Evolutionary conservation across 495 filamentous ascomycete species (phyloP).

Genomic region (Coniosporium apollinis): DNA sequence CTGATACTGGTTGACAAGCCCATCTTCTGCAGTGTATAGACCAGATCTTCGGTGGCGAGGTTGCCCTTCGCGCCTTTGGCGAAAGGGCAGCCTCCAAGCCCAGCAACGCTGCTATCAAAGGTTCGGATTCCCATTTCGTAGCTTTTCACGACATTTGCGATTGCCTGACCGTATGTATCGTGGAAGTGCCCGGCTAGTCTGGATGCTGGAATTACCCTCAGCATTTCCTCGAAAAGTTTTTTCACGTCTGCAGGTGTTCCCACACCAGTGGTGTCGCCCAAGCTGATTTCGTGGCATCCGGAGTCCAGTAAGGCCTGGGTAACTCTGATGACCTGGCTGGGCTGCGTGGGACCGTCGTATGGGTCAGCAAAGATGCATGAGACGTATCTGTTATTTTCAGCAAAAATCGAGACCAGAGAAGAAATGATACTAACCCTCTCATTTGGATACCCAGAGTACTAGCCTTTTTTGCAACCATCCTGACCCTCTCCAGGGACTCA

Average conservation of each 20-base stretch:
- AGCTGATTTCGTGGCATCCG: constrained; percentile 30
- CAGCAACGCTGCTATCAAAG: constrained; percentile 29
- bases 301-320: constrained; percentile 20
- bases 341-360: constrained; percentile 22
- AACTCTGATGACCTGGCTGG: constrained; percentile 21
- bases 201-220: constrained; percentile 14
- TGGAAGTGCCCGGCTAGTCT: constrained; percentile 31
- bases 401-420: background rate
- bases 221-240: constrained; percentile 18
- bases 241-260: constrained; percentile 22
- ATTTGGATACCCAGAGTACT: constrained; percentile 14
- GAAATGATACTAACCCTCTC: constrained; percentile 26
- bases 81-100: constrained; percentile 32
- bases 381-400: constrained; percentile 29
- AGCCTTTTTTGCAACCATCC: constrained; percentile 15
- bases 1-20: constrained; percentile 27
- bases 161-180: constrained; percentile 29
- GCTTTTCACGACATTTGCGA: constrained; percentile 28
- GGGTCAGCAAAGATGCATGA: constrained; percentile 31
- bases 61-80: constrained; percentile 32
- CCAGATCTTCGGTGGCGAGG: constrained; percentile 28
- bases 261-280: constrained; percentile 29
- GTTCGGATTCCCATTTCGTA: constrained; percentile 26
- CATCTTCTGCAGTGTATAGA: constrained; percentile 25
- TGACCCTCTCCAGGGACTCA: constrained; percentile 19